Evolutionary conservation across 768 basidiomycete species (phyloP), one percentile per base, ranked within the genome.

Genomic region (Cantharellus anzutake): DNA sequence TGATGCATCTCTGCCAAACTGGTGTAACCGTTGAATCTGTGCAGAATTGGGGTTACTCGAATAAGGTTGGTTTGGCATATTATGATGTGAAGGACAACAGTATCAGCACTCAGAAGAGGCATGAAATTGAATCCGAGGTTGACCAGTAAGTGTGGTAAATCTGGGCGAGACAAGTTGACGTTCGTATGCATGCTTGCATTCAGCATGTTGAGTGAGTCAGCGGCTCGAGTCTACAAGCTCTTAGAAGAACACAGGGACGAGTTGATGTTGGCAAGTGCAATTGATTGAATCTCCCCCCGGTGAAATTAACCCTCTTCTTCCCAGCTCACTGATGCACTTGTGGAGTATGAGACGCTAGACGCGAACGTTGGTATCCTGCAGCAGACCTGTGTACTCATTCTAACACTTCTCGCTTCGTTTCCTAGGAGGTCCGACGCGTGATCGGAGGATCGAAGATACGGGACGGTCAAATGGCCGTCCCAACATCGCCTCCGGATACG

Each of bases 301-400:
- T 50, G 11, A 42, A 2, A 48, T 11, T 5, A 5, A 42, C 5
- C 41, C 42, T 41, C 5, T 14, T 55, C 64, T 59, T 40, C 56
- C 38, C 63, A 92, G 90, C 80, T 98, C 44, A 93, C 94, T 2
- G 78, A 79, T 59, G 94, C 94, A 5, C 73, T 99, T 60, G 84
- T 99, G 7, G 92, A 97, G 69, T 85, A 94, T 71, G 94, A 99
- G 74, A 97, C 94, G 20, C 73, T 99, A 63, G 82, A 83, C 64
- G 74, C 79, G 44, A 83, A 87, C 60, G 62, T 62, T 41, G 4
- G 62, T 57, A 3, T 11, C 50, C 5, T 16, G 35, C 34, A 4
- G 11, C 59, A 29, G 38, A 29, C 20, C 29, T 20, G 3, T 59
- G 42, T 37, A 16, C 34, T 5, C 14, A 1, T 3, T 48, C 41